Evolutionary conservation across 2,329 filamentous ascomycete species (phyloP).

Genomic region (Aspergillus fumigatiaffinis): DNA sequence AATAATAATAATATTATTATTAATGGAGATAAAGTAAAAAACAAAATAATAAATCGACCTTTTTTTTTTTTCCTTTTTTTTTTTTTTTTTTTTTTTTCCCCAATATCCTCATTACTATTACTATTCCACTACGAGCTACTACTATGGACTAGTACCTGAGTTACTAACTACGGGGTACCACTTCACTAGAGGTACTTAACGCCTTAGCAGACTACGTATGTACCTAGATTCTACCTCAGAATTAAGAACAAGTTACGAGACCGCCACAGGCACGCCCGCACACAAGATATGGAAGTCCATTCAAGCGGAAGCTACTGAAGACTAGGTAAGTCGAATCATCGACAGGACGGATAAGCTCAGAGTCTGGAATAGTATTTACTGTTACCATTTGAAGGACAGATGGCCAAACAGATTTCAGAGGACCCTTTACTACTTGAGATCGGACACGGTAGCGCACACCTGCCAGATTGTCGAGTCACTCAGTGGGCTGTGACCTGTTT

Average conservation of each 20-base stretch:
- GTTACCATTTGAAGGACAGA: constrained; percentile 9
- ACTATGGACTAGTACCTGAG: neutral
- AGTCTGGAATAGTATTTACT: constrained; percentile 3
- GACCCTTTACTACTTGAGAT: constrained; percentile 4
- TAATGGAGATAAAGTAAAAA: constrained; percentile 1
- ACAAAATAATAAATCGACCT: constrained; percentile 8
- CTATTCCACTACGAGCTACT: neutral
- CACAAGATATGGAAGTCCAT: constrained; percentile 14
- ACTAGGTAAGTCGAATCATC: constrained; percentile 7
- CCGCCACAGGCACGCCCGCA: constrained; percentile 21
- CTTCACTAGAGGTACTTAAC: neutral
- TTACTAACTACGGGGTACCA: neutral
- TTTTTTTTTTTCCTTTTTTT: too few relatives aligned
- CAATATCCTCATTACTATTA: neutral
- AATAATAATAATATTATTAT: constrained; percentile 3
- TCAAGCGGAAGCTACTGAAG: constrained; percentile 13
- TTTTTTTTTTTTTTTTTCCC: too few relatives aligned
- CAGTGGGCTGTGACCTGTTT: constrained; percentile 15
- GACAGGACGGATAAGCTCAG: constrained; percentile 18
- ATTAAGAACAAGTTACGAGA: constrained; percentile 13
- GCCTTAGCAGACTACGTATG: constrained; percentile 1
- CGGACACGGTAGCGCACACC: constrained; percentile 7
- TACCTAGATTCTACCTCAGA: constrained; percentile 1
- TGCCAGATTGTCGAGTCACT: constrained; percentile 20
- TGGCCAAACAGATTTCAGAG: neutral